phyloP scores from a whole-genome alignment of 2,329 filamentous ascomycete species.

The Teratosphaeria nubilosa region DNA sequence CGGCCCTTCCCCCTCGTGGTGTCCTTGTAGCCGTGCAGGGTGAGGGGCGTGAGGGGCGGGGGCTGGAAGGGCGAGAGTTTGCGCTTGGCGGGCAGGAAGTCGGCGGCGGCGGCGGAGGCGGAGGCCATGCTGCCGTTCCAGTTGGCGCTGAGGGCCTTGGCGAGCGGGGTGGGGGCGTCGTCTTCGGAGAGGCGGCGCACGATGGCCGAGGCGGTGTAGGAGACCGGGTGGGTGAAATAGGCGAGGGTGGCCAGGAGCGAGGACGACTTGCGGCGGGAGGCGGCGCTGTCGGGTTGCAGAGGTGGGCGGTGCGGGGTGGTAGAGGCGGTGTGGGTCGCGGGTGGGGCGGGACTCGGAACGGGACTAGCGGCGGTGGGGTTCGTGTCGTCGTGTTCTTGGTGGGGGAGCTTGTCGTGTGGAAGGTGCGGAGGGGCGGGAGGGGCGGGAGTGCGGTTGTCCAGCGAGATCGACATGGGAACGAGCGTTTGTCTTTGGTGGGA shows the following conservation, averaged over 20 bases:
- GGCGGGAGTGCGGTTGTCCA: no score
- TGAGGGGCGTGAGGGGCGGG: slow-evolving; percentile 74
- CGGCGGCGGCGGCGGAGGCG: slow-evolving; percentile 16
- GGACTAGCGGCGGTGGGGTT: no score
- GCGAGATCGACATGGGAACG: no score
- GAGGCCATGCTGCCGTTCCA: slow-evolving; percentile 29
- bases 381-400: no score
- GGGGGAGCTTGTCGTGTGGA: no score
- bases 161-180: slow-evolving; percentile 28
- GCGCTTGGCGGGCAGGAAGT: slow-evolving; percentile 50
- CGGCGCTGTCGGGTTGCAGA: slow-evolving; percentile 4
- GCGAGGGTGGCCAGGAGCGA: slow-evolving; percentile 23
- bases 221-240: slow-evolving; percentile 41
- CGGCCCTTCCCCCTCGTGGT: slow-evolving; percentile 51
- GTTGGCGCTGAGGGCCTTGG: slow-evolving; percentile 27
- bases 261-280: slow-evolving; percentile 15
- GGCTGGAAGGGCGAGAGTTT: slow-evolving; percentile 72
- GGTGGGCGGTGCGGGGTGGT: slow-evolving; percentile 2
- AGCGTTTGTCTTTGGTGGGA: no score
- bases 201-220: slow-evolving; percentile 39
- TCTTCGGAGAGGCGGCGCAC: slow-evolving; percentile 39
- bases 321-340: no score
- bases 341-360: no score
- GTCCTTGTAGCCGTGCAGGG: slow-evolving; percentile 55
- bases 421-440: no score